Evolutionary conservation across 2,329 filamentous ascomycete genomes (phyloP), one percentile per base, ranked within the genome.

Genomic region (Penicillium sp.): DNA sequence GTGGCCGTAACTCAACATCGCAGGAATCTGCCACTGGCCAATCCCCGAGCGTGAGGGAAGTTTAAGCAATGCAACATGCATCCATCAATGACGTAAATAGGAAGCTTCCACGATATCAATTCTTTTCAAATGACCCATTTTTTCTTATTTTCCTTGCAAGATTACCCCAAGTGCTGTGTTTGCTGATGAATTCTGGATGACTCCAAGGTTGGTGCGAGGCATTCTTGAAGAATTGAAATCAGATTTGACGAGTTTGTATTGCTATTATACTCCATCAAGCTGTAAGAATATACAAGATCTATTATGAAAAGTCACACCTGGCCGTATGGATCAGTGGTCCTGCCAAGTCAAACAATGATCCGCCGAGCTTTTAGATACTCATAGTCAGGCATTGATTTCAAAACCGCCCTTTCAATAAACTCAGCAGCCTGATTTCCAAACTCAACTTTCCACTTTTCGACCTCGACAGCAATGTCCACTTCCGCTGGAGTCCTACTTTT

Each of bases 311-410:
- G 13, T 7, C 13, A 11, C 31, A 16, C 31, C 13, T 33, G 4
- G 31, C 31, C 31, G 13, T 14, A 16, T 14, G 6, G 31, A 16
- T 33, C 0, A 33, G 14, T 16, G 3, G 9, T 10, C 14, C 19
- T 2, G 7, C 19, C 0, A 42, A 31, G 44, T 21, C 13, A 33
- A 13, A 52, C 60, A 33, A 31, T 63, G n/a, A 71, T 42, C 1
- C 66, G 57, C 11, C 61, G 56, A 4, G 60, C 69, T 57, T 65
- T 70, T 50, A 79, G 51, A 58, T 71, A 77, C 58, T 75, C 70
- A 63, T 78, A 79, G 52, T 77, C 74, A 21, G 69, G 65, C 74
- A 77, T 76, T 1, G 74, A 69, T 29, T 66, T 65, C 37, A 58
- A 25, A 14, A 75, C 72, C 25, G 60, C 58, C 45, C 62, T 60